Base-by-base conservation (phyloP, 345 rosid species). In the Limnanthes douglasii region DNA sequence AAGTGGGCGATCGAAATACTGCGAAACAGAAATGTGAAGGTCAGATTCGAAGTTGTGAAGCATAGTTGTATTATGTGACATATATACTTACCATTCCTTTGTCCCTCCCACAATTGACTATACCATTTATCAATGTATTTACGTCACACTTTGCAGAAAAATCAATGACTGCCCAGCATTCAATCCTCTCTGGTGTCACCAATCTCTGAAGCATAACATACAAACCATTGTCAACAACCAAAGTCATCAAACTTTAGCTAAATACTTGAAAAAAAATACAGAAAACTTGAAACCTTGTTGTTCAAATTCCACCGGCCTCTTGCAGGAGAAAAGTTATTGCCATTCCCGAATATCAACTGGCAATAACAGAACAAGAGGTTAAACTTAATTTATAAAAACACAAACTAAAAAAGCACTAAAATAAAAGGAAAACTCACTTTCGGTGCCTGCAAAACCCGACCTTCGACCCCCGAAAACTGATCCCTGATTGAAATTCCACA, bases 271-370 rank as follows among this genome's bases (percentile, higher is more conserved):
- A n/a, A n/a, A n/a, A n/a, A n/a, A n/a, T n/a, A n/a, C n/a, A n/a
- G n/a, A n/a, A n/a, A n/a, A n/a, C n/a, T n/a, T n/a, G n/a, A n/a
- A n/a, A 79, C 95, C 95, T 80, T 84, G 36, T 63, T 68, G 41
- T 84, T 90, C 56, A 79, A 84, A 67, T 77, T 84, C 94, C 95
- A 90, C 32, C 94, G 64, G 18, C 98, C 98, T 45, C 68, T 74
- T 22, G 38, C 35, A 29, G 94, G 98, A 39, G 66, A 3, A 31
- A 72, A 72, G 24, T 70, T 73, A 53, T 56, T 73, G 21, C 46
- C 30, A 18, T 68, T 61, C 18, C 95, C 98, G 41, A 84, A 75
- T 59, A 70, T 84, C 66, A 90, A 69, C 98, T 90, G 79, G 45
- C 50, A 54, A 56, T 52, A 14, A 50, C 22, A 64, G 37, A 23